Base-by-base conservation (phyloP, 768 basidiomycete species). In the Lyophyllum decastes region DNA sequence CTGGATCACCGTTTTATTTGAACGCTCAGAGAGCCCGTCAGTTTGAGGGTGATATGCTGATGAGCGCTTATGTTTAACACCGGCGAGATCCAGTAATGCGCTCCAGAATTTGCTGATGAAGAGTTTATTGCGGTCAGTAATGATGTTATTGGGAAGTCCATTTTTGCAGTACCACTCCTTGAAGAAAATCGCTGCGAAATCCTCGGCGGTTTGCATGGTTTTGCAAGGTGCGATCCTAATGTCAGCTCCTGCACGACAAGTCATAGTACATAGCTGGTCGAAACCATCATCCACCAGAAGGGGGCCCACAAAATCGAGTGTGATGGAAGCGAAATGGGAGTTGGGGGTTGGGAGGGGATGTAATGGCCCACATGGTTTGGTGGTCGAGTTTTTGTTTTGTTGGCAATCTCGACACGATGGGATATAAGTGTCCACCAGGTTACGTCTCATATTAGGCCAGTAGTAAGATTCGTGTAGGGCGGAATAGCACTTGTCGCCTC, bases 391-490 rank as follows among this genome's bases (percentile, higher is more conserved):
- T 38, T 38, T 38, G 35, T 38, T 38, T 6, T 12, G 35, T 12
- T 38, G 35, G 35, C 35, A 38, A 4, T 38, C 35, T 11, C 35
- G 35, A 38, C 35, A 38, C 35, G 35, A 38, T 16, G 35, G 35
- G 16, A 38, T 38, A 16, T 38, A 38, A 2, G 35, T 12, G 35
- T 38, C 8, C 6, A 38, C 16, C 3, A 38, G 35, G 16, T 38
- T 16, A 4, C 35, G 35, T 11, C 35, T 4, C 35, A 38, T 38
- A 4, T 38, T 38, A 6, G 35, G 35, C 35, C 35, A 38, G 14
- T 38, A 38, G 14, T 38, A 38, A 2, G 35, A 11, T 7, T 7
- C 35, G 19, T 59, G 55, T 64, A 66, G 44, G 8, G 44, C 19
- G 12, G 19, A 3, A 11, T 26, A 26, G 44, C 21, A 46, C 25